Evolutionary conservation across 768 basidiomycete species (phyloP).

Genomic region (Pleurotus cornucopiae): DNA sequence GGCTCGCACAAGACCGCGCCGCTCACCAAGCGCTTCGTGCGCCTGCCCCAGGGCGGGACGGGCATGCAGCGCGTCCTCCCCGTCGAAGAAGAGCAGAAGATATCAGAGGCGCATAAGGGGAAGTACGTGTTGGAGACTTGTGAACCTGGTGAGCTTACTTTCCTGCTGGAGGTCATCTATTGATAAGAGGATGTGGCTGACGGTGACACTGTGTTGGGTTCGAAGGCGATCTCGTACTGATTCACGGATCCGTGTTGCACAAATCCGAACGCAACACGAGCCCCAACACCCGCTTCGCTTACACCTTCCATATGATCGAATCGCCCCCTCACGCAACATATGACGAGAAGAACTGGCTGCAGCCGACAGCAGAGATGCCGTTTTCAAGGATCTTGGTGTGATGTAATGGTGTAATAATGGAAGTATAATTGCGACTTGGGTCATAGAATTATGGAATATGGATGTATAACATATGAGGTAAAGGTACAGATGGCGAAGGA

Average conservation of each 20-base stretch:
- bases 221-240: conserved; percentile 84
- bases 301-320: conserved; percentile 96
- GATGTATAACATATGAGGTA: too few relatives aligned
- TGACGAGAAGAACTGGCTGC: conserved; percentile 94
- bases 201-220: background rate
- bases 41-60: conserved; percentile 72
- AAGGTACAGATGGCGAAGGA: too few relatives aligned
- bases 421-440: too few relatives aligned
- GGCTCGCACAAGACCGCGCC: conserved; percentile 79
- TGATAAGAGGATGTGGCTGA: background rate
- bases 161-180: background rate
- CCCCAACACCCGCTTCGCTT: conserved; percentile 79
- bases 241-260: conserved; percentile 91
- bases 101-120: conserved; percentile 25
- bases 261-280: conserved; percentile 87
- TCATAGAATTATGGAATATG: too few relatives aligned
- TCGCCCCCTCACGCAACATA: conserved; percentile 65
- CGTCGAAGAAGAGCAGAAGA: conserved; percentile 28
- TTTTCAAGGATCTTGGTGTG: conserved; percentile 41
- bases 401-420: too few relatives aligned
- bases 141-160: conserved; percentile 51
- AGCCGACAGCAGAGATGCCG: conserved; percentile 80
- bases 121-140: conserved; percentile 69
- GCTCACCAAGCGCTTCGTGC: conserved; percentile 83
- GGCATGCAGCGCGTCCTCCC: conserved; percentile 68